Conservation (phyloP, 768 basidiomycete species). For the Kwoniella newhampshirensis region DNA sequence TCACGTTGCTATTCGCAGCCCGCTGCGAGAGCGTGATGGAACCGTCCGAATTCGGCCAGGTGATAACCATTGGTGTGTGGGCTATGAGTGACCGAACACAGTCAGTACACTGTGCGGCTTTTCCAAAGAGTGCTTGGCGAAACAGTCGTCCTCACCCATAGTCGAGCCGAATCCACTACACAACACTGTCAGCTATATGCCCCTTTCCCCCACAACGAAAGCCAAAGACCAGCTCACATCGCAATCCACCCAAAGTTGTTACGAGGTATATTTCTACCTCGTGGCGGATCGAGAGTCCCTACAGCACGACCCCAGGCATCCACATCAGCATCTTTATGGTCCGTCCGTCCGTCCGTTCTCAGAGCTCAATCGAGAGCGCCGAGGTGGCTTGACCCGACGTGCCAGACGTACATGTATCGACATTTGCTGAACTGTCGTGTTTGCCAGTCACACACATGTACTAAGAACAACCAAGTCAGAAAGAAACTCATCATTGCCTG, state of each 20-base stretch:
- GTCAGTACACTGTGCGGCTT: not conserved
- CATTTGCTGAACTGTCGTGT: constrained; percentile 19
- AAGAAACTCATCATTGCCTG: too few species aligned
- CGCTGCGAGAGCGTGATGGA: constrained; percentile 68
- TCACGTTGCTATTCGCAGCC: constrained; percentile 58
- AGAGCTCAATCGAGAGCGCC: too few species aligned
- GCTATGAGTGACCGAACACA: constrained; percentile 8
- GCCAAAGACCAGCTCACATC: constrained; percentile 22
- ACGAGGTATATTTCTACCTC: constrained; percentile 4
- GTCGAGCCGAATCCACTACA: constrained; percentile 33
- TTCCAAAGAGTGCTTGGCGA: too few species aligned
- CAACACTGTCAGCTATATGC: constrained; percentile 4
- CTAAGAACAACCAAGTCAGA: not conserved
- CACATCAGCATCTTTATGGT: too few species aligned
- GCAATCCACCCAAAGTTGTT: constrained; percentile 38
- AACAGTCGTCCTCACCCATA: constrained; percentile 28
- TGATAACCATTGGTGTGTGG: constrained; percentile 63
- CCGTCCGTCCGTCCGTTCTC: too few species aligned
- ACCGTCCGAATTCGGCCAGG: constrained; percentile 68
- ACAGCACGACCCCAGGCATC: too few species aligned
- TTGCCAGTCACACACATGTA: constrained; percentile 29
- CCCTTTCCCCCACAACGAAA: not conserved
- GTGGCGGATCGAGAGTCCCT: constrained; percentile 33
- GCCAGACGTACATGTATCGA: constrained; percentile 32
- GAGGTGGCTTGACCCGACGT: not conserved